Conservation (phyloP, 305 asterid species). For the Fraxinus angustifolia region DNA sequence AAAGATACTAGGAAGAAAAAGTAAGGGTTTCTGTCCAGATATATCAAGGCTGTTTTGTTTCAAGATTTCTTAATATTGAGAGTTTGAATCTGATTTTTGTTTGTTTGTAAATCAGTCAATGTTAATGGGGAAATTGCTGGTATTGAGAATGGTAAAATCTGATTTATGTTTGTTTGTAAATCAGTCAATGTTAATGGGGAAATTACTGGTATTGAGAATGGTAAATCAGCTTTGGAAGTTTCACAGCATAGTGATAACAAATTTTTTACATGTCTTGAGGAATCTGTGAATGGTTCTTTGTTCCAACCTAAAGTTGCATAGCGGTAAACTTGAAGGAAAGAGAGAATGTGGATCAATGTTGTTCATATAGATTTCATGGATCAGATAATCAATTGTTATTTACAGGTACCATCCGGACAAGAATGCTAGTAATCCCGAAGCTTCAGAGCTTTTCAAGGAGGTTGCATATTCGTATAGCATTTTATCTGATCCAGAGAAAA, state of each 20-base stretch:
- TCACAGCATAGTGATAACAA: neutral
- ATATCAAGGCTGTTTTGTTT: neutral
- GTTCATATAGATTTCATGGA: neutral
- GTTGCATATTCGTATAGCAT: constrained; percentile 97
- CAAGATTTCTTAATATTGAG: neutral
- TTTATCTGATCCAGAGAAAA: constrained; percentile 91
- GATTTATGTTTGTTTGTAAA: neutral
- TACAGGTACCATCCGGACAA: constrained; percentile 98
- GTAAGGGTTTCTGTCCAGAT: neutral
- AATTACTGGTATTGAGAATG: neutral
- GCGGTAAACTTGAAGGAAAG: neutral
- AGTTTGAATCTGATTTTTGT: neutral
- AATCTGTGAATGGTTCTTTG: neutral
- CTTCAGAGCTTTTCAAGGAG: constrained; percentile 94
- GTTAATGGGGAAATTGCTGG: neutral
- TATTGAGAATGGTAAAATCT: neutral
- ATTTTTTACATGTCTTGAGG: neutral
- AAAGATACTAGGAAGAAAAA: neutral
- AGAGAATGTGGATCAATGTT: neutral
- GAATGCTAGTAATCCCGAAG: constrained; percentile 96
- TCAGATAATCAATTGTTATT: constrained; percentile 19
- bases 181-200: neutral
- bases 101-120: neutral
- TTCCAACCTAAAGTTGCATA: neutral
- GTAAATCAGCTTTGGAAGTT: neutral